These are phyloP conservation scores for Pythium oligandrum DNA, from an alignment of 352 stramenopile genomes.

Conservation along the genomic window DNA sequence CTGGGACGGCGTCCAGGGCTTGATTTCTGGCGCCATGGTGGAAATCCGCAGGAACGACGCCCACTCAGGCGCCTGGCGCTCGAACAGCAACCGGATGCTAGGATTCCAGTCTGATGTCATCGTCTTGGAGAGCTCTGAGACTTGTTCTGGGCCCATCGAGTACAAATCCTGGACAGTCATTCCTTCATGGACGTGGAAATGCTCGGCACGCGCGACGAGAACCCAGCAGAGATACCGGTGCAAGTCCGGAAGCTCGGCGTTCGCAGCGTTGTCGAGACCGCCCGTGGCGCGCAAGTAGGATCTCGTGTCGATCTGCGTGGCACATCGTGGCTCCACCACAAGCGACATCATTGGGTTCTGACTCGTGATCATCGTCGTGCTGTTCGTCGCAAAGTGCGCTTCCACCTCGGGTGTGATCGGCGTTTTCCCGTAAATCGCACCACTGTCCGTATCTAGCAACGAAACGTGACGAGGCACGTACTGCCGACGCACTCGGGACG, in stretches of 20 bases:
- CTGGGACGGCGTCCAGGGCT: conserved; percentile 30
- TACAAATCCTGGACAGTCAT: conserved; percentile 33
- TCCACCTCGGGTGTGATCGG: conserved; percentile 45
- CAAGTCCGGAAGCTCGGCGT: conserved; percentile 15
- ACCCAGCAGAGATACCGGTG: conserved; percentile 64
- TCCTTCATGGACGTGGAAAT: conserved; percentile 33
- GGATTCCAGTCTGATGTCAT: conserved; percentile 53
- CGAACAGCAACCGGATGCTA: conserved; percentile 33
- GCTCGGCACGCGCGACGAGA: conserved; percentile 36
- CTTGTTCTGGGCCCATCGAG: conserved; percentile 33
- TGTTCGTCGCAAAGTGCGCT: conserved; percentile 11
- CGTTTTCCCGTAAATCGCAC: conserved; percentile 69
- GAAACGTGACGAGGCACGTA: conserved; percentile 38
- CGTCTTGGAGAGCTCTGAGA: conserved; percentile 38
- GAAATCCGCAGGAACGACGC: conserved; percentile 59
- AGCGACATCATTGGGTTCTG: conserved; percentile 46
- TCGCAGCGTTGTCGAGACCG: no score
- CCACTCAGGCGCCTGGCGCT: conserved; percentile 8
- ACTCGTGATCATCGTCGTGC: conserved; percentile 43
- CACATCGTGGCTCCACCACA: conserved; percentile 46
- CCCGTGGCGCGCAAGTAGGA: no score
- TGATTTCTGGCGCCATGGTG: conserved; percentile 45
- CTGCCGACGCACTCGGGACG: conserved; percentile 50
- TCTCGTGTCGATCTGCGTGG: conserved; percentile 4
- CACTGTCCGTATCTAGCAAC: conserved; percentile 62